phyloP scores from a whole-genome alignment of 192 early-diverging fungal genomes.

The Coemansia sp. region DNA sequence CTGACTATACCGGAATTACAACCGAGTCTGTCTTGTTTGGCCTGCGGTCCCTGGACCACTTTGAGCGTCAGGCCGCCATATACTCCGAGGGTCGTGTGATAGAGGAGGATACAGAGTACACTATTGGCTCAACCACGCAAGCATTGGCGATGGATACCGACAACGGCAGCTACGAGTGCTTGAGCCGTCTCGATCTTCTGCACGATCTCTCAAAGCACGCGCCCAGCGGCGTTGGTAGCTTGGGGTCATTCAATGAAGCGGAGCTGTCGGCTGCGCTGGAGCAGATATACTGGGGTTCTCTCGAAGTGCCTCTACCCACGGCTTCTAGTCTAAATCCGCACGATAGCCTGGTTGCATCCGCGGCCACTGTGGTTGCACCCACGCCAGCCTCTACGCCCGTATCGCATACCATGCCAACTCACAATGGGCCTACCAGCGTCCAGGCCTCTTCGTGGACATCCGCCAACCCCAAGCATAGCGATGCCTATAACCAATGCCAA shows the following conservation, averaged over 20 bases:
- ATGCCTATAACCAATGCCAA: too few relatives aligned
- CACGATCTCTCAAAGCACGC: background rate
- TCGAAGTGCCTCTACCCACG: slow-evolving; percentile 15
- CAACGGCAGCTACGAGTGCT: background rate
- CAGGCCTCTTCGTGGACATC: slow-evolving; percentile 1
- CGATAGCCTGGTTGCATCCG: background rate
- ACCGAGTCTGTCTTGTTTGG: slow-evolving; percentile 30
- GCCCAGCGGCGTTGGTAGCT: background rate
- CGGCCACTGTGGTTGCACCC: slow-evolving; percentile 3
- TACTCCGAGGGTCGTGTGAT: background rate
- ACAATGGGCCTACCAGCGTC: slow-evolving; percentile 5
- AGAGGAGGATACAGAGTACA: background rate
- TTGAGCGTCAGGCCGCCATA: slow-evolving; percentile 35
- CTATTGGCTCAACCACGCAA: background rate
- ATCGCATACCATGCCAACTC: background rate
- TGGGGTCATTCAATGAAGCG: slow-evolving; percentile 29
- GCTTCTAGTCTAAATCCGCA: slow-evolving; percentile 4
- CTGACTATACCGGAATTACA: slow-evolving; percentile 15
- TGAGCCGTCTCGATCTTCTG: background rate
- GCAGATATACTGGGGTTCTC: slow-evolving; percentile 43
- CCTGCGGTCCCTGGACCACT: slow-evolving; percentile 38
- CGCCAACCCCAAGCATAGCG: background rate
- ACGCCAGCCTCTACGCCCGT: slow-evolving; percentile 21
- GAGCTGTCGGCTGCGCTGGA: slow-evolving; percentile 47
- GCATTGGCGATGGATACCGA: background rate